Base-by-base conservation (phyloP, 225 moss, liverwort and hornwort genomes). In the Physcomitrellopsis africana region DNA sequence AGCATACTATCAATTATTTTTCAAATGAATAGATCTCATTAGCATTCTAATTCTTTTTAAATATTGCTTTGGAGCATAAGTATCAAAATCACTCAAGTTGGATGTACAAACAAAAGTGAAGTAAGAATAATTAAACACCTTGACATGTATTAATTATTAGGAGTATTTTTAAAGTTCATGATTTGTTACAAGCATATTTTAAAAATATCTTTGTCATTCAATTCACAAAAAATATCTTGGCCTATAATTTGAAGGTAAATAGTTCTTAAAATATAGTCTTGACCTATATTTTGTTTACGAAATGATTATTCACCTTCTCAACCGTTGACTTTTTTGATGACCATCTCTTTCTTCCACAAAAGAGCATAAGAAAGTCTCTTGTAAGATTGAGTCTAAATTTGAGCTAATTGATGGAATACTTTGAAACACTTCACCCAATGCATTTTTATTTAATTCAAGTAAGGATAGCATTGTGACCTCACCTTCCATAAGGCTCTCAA, bases 401-500 rank as follows among this genome's bases (percentile, higher is more conserved):
- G 86, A 74, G 68, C 65, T 76, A 77, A 62, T 62, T 57, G 60
- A 67, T 60, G 81, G 77, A 16, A 84, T 67, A 51, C 79, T 84
- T 77, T 87, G 81, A 45, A 84, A 79, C 46, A 81, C 81, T 60
- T 79, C 77, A 63, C 23, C 67, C 7, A 74, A 73, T 62, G 68
- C 32, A 59, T 76, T 74, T 73, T 79, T 79, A 80, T 87, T 82
- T 67, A 75, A 78, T 65, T 77, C 76, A 82, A 55, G 54, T 44
- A 80, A 84, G 27, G 78, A 64, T 70, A 67, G 51, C 74, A 68
- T 27, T 51, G 67, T 66, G 59, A 84, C 90, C 64, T 91, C 92
- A 66, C 80, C 88, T 75, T 94, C 92, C 68, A 81, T 77, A 27
- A 96, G 68, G 67, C 76, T 83, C 76, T 86, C 96, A 78, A 97